Conservation (phyloP, 495 filamentous ascomycete species). For the Podospora fimiseda region DNA sequence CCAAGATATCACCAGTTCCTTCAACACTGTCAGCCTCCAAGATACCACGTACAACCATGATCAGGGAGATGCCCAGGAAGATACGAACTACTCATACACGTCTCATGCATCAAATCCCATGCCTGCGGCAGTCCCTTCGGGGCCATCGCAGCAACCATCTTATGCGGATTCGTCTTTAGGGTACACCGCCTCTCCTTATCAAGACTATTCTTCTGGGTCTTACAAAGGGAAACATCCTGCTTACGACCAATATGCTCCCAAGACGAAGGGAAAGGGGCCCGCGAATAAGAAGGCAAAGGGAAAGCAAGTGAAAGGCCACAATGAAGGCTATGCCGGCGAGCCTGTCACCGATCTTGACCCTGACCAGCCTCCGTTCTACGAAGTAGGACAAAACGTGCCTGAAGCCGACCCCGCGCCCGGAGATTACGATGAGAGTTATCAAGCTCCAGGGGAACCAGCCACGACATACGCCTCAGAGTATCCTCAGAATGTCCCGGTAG, state of each 20-base stretch:
- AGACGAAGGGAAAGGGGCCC: not conserved
- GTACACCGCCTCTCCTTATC: not conserved
- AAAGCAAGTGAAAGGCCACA: not conserved
- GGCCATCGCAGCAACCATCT: not conserved
- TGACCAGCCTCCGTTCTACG: conserved; percentile 1
- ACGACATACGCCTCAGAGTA: no score
- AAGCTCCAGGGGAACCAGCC: no score
- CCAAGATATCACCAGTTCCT: conserved; percentile 1
- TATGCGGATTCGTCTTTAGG: not conserved
- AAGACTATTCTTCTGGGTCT: not conserved
- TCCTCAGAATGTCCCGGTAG: not conserved
- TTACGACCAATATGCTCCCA: not conserved
- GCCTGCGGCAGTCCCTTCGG: not conserved
- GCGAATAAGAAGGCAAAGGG: not conserved
- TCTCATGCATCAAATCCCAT: not conserved
- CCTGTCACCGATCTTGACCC: not conserved
- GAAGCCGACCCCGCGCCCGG: not conserved
- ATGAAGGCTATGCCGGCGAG: not conserved
- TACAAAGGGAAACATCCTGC: conserved; percentile 4
- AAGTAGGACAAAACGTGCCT: not conserved
- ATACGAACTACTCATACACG: conserved; percentile 2
- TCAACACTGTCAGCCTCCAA: conserved; percentile 7
- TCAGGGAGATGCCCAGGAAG: not conserved
- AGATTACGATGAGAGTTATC: not conserved
- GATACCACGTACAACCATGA: conserved; percentile 1